A percentile compares a stretch with the other conserved stretches of the same genome.
Evolutionary conservation across 306 rosid species (phyloP).

Genomic region (Oemleria cerasiformis): DNA sequence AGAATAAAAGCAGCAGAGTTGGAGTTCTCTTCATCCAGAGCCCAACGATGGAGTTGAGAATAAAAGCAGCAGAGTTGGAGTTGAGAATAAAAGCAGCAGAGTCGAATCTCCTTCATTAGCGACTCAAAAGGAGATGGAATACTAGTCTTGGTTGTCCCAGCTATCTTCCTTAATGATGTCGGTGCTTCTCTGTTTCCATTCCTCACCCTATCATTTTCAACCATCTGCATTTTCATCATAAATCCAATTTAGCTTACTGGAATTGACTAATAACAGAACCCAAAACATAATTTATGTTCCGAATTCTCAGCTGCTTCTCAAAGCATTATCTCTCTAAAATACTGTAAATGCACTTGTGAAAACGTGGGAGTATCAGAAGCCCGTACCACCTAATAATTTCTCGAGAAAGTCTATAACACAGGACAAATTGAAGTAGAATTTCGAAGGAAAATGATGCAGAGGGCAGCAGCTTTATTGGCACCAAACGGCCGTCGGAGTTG

Average conservation of each 20-base stretch:
- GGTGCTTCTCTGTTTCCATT: constrained; percentile 90
- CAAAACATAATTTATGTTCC: background rate
- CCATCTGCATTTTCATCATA: constrained; percentile 39
- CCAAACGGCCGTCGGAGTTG: constrained; percentile 24
- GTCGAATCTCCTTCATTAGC: constrained; percentile 74
- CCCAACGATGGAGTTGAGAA: too few species aligned
- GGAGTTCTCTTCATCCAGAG: too few species aligned
- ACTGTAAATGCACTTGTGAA: too few species aligned
- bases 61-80: too few species aligned
- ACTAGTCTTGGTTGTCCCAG: constrained; percentile 74
- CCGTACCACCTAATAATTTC: too few species aligned
- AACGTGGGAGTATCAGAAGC: too few species aligned
- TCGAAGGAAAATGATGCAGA: constrained; percentile 26
- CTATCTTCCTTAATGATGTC: constrained; percentile 77
- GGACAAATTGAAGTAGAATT: background rate
- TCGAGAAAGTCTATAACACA: too few species aligned
- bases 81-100: too few species aligned
- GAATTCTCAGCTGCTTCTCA: background rate
- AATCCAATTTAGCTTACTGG: too few species aligned
- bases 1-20: too few species aligned
- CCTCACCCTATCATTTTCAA: constrained; percentile 82
- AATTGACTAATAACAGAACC: too few species aligned
- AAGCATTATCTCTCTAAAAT: background rate
- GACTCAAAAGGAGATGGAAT: constrained; percentile 78
- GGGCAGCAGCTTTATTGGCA: constrained; percentile 27